A percentile compares a stretch with the other conserved stretches of the same genome.
These are phyloP conservation scores for Litsea cubeba DNA, from an alignment of 164 flowering plant species.

Conservation along the genomic window DNA sequence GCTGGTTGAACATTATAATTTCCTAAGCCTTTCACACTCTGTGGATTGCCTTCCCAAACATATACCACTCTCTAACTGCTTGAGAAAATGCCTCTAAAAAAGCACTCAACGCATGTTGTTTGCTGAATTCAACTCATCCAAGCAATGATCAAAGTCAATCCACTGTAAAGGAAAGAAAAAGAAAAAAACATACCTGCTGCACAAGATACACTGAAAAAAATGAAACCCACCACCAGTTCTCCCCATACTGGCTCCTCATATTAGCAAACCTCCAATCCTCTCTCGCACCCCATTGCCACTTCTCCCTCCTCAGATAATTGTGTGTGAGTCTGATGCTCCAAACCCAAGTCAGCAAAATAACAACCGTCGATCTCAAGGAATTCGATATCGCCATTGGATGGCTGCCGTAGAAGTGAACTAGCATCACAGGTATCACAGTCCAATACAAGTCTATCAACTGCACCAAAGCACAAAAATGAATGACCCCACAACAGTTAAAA, in stretches of 20 bases:
- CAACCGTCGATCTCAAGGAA: conserved; percentile 52
- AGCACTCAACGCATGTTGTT: too few relatives aligned
- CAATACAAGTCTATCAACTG: conserved; percentile 95
- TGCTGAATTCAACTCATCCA: not conserved
- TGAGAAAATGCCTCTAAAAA: too few relatives aligned
- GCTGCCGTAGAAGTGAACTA: conserved; percentile 64
- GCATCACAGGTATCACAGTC: conserved; percentile 89
- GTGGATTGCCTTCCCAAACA: too few relatives aligned
- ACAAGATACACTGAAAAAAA: conserved; percentile 70
- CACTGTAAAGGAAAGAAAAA: not conserved
- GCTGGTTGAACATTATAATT: too few relatives aligned
- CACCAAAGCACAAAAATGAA: conserved; percentile 10
- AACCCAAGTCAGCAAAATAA: conserved; percentile 63
- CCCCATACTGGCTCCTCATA: conserved; percentile 61
- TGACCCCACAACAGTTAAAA: not conserved
- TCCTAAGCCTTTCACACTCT: too few relatives aligned
- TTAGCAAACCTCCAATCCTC: conserved; percentile 94
- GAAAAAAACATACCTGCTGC: conserved; percentile 51
- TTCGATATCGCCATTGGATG: conserved; percentile 59
- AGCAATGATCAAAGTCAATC: not conserved
- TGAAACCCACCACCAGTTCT: conserved; percentile 90
- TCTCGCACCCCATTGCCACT: conserved; percentile 81
- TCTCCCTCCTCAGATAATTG: conserved; percentile 84
- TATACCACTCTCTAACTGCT: too few relatives aligned
- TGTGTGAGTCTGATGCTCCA: conserved; percentile 85